Percentiles rank a stretch among this genome's conserved stretches.
Evolutionary conservation across 2,329 filamentous ascomycete species (phyloP).

Genomic region (Coniochaeta sp.): DNA sequence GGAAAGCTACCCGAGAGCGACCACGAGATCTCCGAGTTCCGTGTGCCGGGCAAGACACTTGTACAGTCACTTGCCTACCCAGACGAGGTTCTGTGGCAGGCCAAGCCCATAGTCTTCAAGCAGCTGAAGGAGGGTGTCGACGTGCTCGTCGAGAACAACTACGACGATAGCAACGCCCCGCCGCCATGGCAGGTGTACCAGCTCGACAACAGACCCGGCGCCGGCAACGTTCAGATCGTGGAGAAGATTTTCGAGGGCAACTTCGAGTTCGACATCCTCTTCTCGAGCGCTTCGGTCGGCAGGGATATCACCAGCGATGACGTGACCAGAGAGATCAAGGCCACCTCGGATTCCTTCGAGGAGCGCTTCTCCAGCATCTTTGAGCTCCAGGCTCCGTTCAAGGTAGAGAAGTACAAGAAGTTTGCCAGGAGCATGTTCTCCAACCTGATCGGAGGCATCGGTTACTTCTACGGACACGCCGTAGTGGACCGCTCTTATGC

Average conservation of each 20-base stretch:
- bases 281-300: constrained; percentile 67
- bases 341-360: constrained; percentile 60
- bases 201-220: constrained; percentile 58
- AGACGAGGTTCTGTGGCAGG: constrained; percentile 58
- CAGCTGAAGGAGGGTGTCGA: constrained; percentile 45
- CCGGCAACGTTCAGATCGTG: constrained; percentile 77
- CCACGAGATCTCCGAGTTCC: constrained; percentile 60
- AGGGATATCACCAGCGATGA: constrained; percentile 50
- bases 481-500: constrained; percentile 87
- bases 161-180: constrained; percentile 55
- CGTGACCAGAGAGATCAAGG: constrained; percentile 62
- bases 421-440: constrained; percentile 91
- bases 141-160: constrained; percentile 36
- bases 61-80: constrained; percentile 65
- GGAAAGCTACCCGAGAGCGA: constrained; percentile 53
- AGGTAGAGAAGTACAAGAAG: constrained; percentile 60
- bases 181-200: constrained; percentile 84
- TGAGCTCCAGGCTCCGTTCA: constrained; percentile 68
- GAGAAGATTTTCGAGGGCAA: constrained; percentile 86
- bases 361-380: constrained; percentile 69
- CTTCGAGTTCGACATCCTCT: constrained; percentile 91
- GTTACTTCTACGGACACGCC: constrained; percentile 87
- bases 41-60: constrained; percentile 68
- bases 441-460: constrained; percentile 87
- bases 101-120: constrained; percentile 48